These are phyloP conservation scores for Saccharata proteae DNA, from an alignment of 2,329 filamentous ascomycete genomes.

Conservation along the genomic window DNA sequence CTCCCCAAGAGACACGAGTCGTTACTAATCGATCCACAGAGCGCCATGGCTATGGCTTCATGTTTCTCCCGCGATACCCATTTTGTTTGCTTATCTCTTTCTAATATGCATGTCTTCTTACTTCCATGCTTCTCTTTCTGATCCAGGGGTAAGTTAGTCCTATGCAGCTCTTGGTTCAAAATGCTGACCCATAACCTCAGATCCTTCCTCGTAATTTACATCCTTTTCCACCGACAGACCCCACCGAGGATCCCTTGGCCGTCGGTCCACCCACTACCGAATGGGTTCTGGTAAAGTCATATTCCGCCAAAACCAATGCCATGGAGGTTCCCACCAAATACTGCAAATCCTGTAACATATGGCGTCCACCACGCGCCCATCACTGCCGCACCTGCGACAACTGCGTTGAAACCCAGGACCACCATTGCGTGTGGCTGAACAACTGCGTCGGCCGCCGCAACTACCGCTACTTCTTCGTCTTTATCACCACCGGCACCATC, in stretches of 20 bases:
- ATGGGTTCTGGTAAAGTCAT: conserved; percentile 83
- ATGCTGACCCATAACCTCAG: conserved; percentile 32
- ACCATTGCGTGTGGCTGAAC: conserved; percentile 98
- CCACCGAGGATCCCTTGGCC: conserved; percentile 67
- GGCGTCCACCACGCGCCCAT: conserved; percentile 89
- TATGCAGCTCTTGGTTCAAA: conserved; percentile 1
- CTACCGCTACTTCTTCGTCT: conserved; percentile 95
- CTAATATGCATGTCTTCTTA: conserved; percentile 89
- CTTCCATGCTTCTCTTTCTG: conserved; percentile 78
- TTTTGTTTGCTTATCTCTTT: conserved; percentile 84
- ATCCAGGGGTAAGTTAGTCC: conserved; percentile 68
- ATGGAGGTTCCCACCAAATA: conserved; percentile 99
- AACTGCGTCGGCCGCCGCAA: conserved; percentile 96
- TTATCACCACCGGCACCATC: conserved; percentile 68
- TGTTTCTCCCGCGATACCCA: conserved; percentile 76
- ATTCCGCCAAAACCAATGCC: conserved; percentile 60
- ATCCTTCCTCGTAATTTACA: conserved; percentile 90
- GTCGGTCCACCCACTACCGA: conserved; percentile 79
- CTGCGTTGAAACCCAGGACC: conserved; percentile 92
- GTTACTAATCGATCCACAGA: conserved; percentile 22
- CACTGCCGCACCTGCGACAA: conserved; percentile 96
- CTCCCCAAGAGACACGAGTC: not conserved
- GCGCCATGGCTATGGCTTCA: conserved; percentile 78
- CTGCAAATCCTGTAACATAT: conserved; percentile 94
- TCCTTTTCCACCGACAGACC: conserved; percentile 63